These are phyloP conservation scores for Bonia amplexicaulis DNA, from an alignment of 176 grass and related monocot genomes.

Conservation along the genomic window DNA sequence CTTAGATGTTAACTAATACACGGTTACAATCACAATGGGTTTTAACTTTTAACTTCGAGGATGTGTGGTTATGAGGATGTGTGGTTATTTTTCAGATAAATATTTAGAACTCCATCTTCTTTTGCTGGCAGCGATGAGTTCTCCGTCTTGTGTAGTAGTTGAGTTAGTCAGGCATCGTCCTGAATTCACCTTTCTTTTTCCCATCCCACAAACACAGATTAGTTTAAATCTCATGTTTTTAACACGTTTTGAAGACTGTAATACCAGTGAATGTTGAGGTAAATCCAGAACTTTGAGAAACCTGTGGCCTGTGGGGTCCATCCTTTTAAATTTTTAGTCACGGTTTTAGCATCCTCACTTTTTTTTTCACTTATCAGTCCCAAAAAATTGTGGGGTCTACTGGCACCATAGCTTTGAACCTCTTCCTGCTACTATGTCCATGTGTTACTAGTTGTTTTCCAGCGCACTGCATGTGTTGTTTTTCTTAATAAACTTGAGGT, in stretches of 20 bases:
- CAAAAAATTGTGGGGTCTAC: background rate
- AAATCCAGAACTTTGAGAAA: background rate
- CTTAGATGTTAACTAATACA: background rate
- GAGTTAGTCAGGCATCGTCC: background rate
- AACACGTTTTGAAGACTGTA: background rate
- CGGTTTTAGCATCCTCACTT: background rate
- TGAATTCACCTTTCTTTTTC: background rate
- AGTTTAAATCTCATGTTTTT: background rate
- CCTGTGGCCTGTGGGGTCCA: background rate
- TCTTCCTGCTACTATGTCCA: conserved; percentile 8
- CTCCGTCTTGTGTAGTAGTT: background rate
- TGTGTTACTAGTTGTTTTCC: background rate
- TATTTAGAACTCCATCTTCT: conserved; percentile 2
- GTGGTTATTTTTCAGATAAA: background rate
- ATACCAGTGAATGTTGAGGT: background rate
- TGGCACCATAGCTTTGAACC: background rate
- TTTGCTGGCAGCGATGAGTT: background rate
- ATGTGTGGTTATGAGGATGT: background rate
- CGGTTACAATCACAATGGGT: background rate
- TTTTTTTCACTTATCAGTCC: background rate
- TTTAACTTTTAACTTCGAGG: background rate
- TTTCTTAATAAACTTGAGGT: background rate
- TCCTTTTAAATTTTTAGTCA: background rate
- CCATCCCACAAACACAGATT: background rate
- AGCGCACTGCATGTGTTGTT: background rate